Percentiles rank a stretch among this genome's conserved stretches.
Conservation (phyloP, 2,329 filamentous ascomycete genomes). For the Penicillium sp. region DNA sequence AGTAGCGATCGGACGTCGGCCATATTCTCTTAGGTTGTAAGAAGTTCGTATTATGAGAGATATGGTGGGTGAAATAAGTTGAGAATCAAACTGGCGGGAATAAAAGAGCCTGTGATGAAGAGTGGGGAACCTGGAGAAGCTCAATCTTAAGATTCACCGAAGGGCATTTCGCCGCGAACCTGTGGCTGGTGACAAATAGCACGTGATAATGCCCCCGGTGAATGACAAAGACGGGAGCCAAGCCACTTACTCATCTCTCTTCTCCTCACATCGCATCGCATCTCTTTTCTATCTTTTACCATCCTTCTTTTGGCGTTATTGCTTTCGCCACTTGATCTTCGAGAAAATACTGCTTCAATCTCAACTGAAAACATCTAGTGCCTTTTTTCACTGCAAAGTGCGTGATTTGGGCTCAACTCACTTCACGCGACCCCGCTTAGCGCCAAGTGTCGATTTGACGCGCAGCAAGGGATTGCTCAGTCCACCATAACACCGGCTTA, state of each 20-base stretch:
- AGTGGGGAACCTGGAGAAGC: conserved; percentile 30
- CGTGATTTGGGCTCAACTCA: conserved; percentile 1
- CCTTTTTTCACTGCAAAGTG: neutral
- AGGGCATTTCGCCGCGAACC: conserved; percentile 11
- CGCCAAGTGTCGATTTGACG: conserved; percentile 27
- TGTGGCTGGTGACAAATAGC: conserved; percentile 10
- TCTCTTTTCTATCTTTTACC: conserved; percentile 1
- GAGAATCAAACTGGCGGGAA: conserved; percentile 10
- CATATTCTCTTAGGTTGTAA: conserved; percentile 50
- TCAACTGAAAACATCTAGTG: neutral
- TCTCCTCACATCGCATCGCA: conserved; percentile 2
- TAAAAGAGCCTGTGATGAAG: conserved; percentile 22
- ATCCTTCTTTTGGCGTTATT: neutral
- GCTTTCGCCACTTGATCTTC: neutral
- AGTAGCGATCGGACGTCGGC: conserved; percentile 77
- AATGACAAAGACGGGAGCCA: conserved; percentile 10
- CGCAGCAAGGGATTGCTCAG: conserved; percentile 29
- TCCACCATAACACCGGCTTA: conserved; percentile 16
- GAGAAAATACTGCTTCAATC: neutral
- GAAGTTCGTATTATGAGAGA: neutral
- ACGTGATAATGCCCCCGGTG: neutral
- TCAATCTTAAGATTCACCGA: conserved; percentile 12
- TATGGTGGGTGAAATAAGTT: neutral
- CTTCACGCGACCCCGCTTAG: conserved; percentile 34
- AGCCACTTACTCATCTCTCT: conserved; percentile 3